Base-by-base conservation (phyloP, 345 rosid genomes). In the Iberis pinnata region DNA sequence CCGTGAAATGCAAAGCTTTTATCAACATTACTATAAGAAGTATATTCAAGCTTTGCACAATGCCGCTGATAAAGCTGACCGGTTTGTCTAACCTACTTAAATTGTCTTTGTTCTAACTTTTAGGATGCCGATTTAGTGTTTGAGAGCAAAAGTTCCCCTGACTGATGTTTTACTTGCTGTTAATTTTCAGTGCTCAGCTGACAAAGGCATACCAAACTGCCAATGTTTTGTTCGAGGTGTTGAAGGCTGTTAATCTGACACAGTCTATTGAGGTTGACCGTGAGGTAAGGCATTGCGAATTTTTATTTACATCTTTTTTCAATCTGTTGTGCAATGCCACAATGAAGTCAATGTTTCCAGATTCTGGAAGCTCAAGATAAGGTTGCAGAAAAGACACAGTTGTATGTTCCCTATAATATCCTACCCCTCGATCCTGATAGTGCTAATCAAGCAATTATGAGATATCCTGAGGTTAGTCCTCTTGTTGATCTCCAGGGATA, bases 191-290 rank as follows among this genome's bases (percentile, higher is more conserved):
- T 71, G 97, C 99, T 6, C 97, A 88, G 78, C 83, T 93, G 68
- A 86, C 99, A 16, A 93, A 93, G 77, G 99, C 99, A 37, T 93
- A 93, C 73, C 99, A 93, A 75, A 93, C 99, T 56, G 99, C 99
- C n/a, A 88, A 88, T 74, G 97, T 93, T 68, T 96, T 93, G 67
- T 93, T 93, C 73, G 99, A 93, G 78, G 99, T 93, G 67, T 77
- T 93, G 71, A 93, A 65, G 70, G 99, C 99, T 33, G 99, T 93
- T 43, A 93, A 88, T 76, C 65, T 67, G 76, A 83, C 94, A 12
- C 97, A 93, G 68, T 78, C 95, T 18, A 82, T 86, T 62, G 99
- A 88, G 79, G 95, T 93, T 66, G 99, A 93, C 61, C 77, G 79
- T 8, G 97, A 93, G 94, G 99, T 88, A 71, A 78, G 58, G 58